phyloP scores from a whole-genome alignment of 139 green algal genomes.

The Chlamydomonas asymmetrica region DNA sequence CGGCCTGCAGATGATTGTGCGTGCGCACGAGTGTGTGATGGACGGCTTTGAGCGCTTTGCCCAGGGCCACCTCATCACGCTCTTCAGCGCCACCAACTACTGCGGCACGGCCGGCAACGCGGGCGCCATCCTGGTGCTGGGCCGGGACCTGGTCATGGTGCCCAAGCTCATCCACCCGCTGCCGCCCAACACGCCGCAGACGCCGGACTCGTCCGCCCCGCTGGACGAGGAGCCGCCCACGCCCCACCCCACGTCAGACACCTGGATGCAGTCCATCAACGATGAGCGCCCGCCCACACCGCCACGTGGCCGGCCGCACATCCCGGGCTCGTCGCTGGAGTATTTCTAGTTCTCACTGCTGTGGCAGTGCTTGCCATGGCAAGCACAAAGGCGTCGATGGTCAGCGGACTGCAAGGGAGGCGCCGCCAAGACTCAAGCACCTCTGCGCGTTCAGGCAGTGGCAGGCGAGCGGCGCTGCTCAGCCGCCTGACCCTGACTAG shows the following conservation, averaged over 20 bases:
- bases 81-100: conserved; percentile 99
- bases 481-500: too few relatives aligned
- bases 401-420: too few relatives aligned
- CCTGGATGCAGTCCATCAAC: conserved; percentile 80
- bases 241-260: conserved; percentile 35
- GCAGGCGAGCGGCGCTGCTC: too few relatives aligned
- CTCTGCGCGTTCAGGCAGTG: too few relatives aligned
- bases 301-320: conserved; percentile 74
- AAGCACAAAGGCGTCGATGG: too few relatives aligned
- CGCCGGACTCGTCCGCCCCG: conserved; percentile 47
- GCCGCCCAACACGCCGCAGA: conserved; percentile 77
- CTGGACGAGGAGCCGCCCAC: conserved; percentile 43
- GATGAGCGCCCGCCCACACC: conserved; percentile 92
- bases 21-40: conserved; percentile 99
- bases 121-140: conserved; percentile 93
- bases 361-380: too few relatives aligned
- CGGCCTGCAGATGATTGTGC: conserved; percentile 97
- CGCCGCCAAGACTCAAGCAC: too few relatives aligned
- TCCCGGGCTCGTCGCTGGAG: conserved; percentile 57
- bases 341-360: too few relatives aligned
- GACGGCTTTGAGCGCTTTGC: conserved; percentile 99
- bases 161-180: conserved; percentile 99
- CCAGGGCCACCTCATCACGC: conserved; percentile 93
- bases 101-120: conserved; percentile 97
- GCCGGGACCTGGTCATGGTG: conserved; percentile 95